A percentile compares a stretch with the other conserved stretches of the same genome.
These are phyloP conservation scores for Lophiostoma macrostomum DNA, from an alignment of 495 filamentous ascomycete species.

Conservation along the genomic window DNA sequence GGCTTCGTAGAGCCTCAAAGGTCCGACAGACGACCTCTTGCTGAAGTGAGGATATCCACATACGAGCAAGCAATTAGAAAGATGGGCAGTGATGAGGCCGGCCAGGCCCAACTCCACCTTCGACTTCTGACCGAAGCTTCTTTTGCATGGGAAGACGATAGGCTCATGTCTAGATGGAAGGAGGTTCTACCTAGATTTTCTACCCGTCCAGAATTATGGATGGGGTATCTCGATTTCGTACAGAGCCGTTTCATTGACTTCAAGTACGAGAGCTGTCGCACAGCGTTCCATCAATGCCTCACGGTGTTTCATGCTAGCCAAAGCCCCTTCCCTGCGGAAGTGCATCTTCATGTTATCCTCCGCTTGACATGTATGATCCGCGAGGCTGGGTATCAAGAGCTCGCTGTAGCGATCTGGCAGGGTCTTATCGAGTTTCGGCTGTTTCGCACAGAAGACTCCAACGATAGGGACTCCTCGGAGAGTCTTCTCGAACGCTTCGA, in stretches of 20 bases:
- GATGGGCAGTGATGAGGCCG: slow-evolving; percentile 39
- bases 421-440: slow-evolving; percentile 72
- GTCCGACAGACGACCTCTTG: slow-evolving; percentile 63
- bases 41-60: slow-evolving; percentile 76
- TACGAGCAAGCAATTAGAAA: slow-evolving; percentile 73
- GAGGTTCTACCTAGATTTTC: slow-evolving; percentile 56
- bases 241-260: slow-evolving; percentile 69
- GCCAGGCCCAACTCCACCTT: slow-evolving; percentile 58
- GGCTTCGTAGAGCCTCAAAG: slow-evolving; percentile 46
- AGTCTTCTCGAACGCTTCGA: slow-evolving; percentile 51
- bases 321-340: slow-evolving; percentile 39
- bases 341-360: slow-evolving; percentile 71
- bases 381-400: slow-evolving; percentile 78
- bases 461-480: slow-evolving; percentile 27
- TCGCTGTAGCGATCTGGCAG: slow-evolving; percentile 79
- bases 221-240: slow-evolving; percentile 68
- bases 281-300: slow-evolving; percentile 57
- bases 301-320: slow-evolving; percentile 37
- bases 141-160: slow-evolving; percentile 67
- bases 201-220: slow-evolving; percentile 64
- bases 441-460: slow-evolving; percentile 46
- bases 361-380: slow-evolving; percentile 68
- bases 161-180: slow-evolving; percentile 62
- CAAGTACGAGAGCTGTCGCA: slow-evolving; percentile 61
- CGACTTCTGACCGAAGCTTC: slow-evolving; percentile 69